Conservation (phyloP, 176 grass and related monocot genomes). For the Pharus latifolius region DNA sequence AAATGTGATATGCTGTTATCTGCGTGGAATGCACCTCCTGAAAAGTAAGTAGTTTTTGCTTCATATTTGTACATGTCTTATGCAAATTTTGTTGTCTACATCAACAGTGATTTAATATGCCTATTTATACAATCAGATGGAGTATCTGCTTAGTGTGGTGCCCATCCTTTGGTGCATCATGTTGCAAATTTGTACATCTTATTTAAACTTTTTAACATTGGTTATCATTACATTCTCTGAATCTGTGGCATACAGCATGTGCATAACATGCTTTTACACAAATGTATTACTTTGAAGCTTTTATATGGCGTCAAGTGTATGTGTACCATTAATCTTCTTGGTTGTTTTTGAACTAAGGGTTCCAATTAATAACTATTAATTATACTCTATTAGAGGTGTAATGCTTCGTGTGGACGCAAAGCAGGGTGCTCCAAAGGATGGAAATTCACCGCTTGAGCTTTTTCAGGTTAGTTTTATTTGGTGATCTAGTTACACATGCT, state of each 20-base stretch:
- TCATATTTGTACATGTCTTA: neutral
- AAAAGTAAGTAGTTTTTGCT: constrained; percentile 61
- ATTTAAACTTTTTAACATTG: no score
- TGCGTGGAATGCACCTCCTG: constrained; percentile 89
- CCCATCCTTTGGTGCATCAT: no score
- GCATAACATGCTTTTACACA: no score
- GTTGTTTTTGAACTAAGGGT: no score
- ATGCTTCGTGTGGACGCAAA: constrained; percentile 97
- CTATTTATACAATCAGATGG: no score
- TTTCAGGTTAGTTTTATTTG: constrained; percentile 60
- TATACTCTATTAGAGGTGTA: constrained; percentile 37
- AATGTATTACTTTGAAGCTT: no score
- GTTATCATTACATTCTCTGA: no score
- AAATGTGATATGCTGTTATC: constrained; percentile 94
- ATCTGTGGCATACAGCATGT: no score
- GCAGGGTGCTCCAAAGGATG: constrained; percentile 97
- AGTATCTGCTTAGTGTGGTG: no score
- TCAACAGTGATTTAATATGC: neutral
- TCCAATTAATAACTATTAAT: neutral
- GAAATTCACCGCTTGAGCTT: constrained; percentile 85
- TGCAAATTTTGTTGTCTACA: neutral
- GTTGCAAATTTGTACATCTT: no score
- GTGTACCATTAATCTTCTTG: no score
- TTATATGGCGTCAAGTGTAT: no score
- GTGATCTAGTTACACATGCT: neutral